A percentile compares a stretch with the other conserved stretches of the same genome.
Evolutionary conservation across 768 basidiomycete species (phyloP).

Genomic region (Boletus eberwhitei): DNA sequence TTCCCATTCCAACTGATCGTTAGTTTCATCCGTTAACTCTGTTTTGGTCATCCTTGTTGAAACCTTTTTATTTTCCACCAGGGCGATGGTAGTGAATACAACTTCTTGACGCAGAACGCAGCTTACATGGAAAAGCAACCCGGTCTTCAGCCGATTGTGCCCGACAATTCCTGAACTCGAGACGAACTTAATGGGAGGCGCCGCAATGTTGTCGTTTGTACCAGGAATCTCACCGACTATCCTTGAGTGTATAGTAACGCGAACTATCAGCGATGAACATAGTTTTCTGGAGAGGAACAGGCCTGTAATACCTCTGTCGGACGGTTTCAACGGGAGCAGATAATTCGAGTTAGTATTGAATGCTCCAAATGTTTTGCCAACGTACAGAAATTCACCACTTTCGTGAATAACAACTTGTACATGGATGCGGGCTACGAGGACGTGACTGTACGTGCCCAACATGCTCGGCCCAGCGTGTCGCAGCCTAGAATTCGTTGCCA

Average conservation of each 20-base stretch:
- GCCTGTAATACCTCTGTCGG: too few relatives aligned
- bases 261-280: not conserved
- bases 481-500: constrained; percentile 65
- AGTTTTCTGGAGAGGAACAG: not conserved
- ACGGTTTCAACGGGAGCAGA: too few relatives aligned
- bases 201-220: not conserved
- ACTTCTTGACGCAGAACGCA: constrained; percentile 4
- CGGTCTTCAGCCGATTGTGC: not conserved
- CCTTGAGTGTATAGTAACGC: too few relatives aligned
- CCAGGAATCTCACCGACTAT: not conserved
- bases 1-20: not conserved
- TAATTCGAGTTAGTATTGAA: too few relatives aligned
- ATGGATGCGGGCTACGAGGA: not conserved
- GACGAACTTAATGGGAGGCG: not conserved
- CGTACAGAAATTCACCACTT: not conserved
- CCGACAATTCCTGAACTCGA: not conserved
- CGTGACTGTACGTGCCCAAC: not conserved
- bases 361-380: not conserved
- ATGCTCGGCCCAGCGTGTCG: constrained; percentile 18
- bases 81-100: constrained; percentile 24
- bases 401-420: not conserved
- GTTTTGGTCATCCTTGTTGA: too few relatives aligned
- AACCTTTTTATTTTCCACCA: too few relatives aligned
- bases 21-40: too few relatives aligned
- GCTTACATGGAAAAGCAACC: too few relatives aligned